These are phyloP conservation scores for Plasmodium gaboni DNA, from an alignment of 169 alveolate species.

Conservation along the genomic window DNA sequence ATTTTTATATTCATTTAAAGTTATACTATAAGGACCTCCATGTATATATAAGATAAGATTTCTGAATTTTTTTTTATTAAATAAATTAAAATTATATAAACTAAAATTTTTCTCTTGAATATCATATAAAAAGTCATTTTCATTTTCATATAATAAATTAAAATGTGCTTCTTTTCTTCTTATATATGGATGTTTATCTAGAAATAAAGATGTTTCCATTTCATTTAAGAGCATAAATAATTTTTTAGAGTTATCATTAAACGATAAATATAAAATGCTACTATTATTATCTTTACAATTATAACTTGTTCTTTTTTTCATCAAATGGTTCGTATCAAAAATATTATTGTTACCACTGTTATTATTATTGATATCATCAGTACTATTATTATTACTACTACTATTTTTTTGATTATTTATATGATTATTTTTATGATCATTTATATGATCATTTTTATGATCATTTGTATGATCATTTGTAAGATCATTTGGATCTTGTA, in stretches of 20 bases:
- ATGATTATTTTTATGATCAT: too few relatives aligned
- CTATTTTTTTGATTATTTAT: too few relatives aligned
- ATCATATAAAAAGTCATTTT: conserved; percentile 1
- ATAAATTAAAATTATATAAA: conserved; percentile 67
- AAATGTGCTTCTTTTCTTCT: conserved; percentile 65
- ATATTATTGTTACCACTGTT: too few relatives aligned
- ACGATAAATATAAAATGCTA: conserved; percentile 22
- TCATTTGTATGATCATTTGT: too few relatives aligned
- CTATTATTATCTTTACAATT: too few relatives aligned
- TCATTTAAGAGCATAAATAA: conserved; percentile 47
- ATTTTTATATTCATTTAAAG: conserved; percentile 38
- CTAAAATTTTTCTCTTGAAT: conserved; percentile 30
- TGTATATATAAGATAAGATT: conserved; percentile 66
- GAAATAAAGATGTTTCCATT: conserved; percentile 47
- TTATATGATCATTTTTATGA: too few relatives aligned
- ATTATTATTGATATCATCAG: too few relatives aligned
- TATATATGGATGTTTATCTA: conserved; percentile 69
- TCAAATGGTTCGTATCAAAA: too few relatives aligned
- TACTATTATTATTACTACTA: too few relatives aligned
- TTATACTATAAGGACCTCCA: conserved; percentile 69
- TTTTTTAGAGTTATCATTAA: conserved; percentile 54
- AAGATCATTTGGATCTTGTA: background rate
- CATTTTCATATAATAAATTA: conserved; percentile 57
- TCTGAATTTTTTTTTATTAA: conserved; percentile 57
- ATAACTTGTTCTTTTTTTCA: too few relatives aligned